Conservation (phyloP, 1,284 basidiomycete species). For the Fomitopsis schrenkii region DNA sequence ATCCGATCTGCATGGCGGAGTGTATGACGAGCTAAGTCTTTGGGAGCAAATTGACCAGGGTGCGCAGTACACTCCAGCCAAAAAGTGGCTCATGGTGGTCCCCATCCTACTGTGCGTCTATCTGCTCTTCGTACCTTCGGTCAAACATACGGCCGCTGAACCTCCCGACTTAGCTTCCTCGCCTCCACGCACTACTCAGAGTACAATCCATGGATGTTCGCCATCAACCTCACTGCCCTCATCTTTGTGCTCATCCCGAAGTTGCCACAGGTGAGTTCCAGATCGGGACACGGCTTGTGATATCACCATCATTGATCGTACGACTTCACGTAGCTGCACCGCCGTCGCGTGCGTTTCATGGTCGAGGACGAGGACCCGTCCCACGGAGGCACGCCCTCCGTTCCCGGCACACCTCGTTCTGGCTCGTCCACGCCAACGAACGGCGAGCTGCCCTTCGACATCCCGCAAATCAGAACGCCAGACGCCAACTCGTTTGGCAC, state of each 20-base stretch:
- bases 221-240: conserved; percentile 85
- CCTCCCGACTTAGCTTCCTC: conserved; percentile 66
- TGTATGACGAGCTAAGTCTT: conserved; percentile 94
- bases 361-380: conserved; percentile 47
- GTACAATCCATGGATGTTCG: conserved; percentile 90
- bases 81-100: conserved; percentile 94
- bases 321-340: conserved; percentile 56
- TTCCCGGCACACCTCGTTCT: conserved; percentile 42
- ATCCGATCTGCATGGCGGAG: conserved; percentile 82
- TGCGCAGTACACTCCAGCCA: conserved; percentile 96
- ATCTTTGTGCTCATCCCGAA: conserved; percentile 91
- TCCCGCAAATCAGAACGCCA: conserved; percentile 29
- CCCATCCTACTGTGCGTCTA: conserved; percentile 84
- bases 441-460: conserved; percentile 10
- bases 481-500: conserved; percentile 26
- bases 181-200: conserved; percentile 98
- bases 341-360: conserved; percentile 75
- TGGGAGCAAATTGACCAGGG: conserved; percentile 99
- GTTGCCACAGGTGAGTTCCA: conserved; percentile 72
- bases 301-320: neutral
- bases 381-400: conserved; percentile 61
- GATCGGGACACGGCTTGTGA: neutral
- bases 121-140: neutral
- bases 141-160: neutral
- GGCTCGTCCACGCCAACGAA: conserved; percentile 26